Conservation (phyloP, 2,329 filamentous ascomycete species). For the Clarireedia monteithiana region DNA sequence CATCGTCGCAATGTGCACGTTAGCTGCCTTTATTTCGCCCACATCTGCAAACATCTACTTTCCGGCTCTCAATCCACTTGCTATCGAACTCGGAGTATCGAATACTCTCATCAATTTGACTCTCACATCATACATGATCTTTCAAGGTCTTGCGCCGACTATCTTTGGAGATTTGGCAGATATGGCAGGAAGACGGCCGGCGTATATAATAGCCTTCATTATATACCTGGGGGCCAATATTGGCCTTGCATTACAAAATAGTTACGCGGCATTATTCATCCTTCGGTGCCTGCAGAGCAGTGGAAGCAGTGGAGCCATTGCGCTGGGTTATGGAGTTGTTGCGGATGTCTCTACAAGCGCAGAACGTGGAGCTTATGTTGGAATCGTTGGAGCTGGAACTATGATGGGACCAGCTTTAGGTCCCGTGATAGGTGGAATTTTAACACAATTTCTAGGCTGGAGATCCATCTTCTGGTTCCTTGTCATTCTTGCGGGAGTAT, state of each 20-base stretch:
- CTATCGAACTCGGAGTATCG: conserved; percentile 23
- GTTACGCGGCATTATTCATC: conserved; percentile 44
- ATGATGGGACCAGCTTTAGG: conserved; percentile 39
- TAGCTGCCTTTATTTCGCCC: conserved; percentile 31
- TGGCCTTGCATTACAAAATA: conserved; percentile 44
- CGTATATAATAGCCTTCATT: conserved; percentile 47
- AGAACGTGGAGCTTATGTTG: conserved; percentile 68
- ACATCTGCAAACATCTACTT: conserved; percentile 30
- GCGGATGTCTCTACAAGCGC: conserved; percentile 62
- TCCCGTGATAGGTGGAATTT: conserved; percentile 42
- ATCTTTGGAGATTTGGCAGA: conserved; percentile 52
- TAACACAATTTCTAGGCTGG: conserved; percentile 42
- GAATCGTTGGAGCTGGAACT: conserved; percentile 52
- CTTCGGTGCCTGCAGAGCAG: conserved; percentile 51
- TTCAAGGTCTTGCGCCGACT: conserved; percentile 52
- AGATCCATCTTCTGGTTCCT: conserved; percentile 47
- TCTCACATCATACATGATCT: conserved; percentile 35
- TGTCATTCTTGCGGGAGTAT: conserved; percentile 35
- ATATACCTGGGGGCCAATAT: conserved; percentile 50
- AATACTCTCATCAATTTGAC: conserved; percentile 27
- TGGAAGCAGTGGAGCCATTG: conserved; percentile 51
- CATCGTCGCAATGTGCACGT: conserved; percentile 45
- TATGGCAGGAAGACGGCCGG: conserved; percentile 45
- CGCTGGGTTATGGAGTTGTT: conserved; percentile 62
- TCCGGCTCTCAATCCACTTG: conserved; percentile 29